Base-by-base conservation (phyloP, 2,329 filamentous ascomycete genomes). In the Aspergillus sp. region DNA sequence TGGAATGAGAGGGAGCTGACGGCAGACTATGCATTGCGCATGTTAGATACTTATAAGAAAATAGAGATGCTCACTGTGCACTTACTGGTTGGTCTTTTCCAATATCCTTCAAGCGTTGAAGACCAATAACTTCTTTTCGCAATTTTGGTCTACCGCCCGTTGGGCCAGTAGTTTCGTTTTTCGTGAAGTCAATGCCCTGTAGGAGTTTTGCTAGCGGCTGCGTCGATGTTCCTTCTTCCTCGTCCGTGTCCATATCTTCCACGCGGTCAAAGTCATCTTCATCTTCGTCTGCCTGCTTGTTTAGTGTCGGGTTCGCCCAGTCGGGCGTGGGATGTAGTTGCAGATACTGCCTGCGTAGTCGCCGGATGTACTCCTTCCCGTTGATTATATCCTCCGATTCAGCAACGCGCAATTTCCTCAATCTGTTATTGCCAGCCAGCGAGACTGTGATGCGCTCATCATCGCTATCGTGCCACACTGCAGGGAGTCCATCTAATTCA, bases 1-100 rank as follows among this genome's bases (percentile, higher is more conserved):
- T 99, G 95, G 82, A 98, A 97, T 9, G 87, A 88, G 37, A 99
- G 84, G 43, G 89, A 91, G 41, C 88, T 89, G 64, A 98, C 88
- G 11, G 91, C 84, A 17, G 90, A 90, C 74, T 80, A 12, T 48
- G 56, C 27, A 24, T n/a, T 12, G 43, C 17, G 19, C 7, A 19
- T 21, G 15, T 44, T 27, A 27, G 37, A 50, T 21, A 21, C 7
- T 41, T 35, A 27, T 15, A n/a, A 40, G n/a, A 21, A 31, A 9
- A 31, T 11, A 17, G 15, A 35, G 23, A 7, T 9, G 6, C 6
- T n/a, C 6, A n/a, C 24, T 17, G 35, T 35, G 50, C 27, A 72
- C 80, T 72, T 76, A 83, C 84, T 50, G 86, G 88, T 74, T 96
- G 91, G 33, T 83, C 80, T 73, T 90, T 87, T 23, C 90, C 85